A percentile compares a stretch with the other conserved stretches of the same genome.
Conservation (phyloP, 116 monocot species). For the Dioscorea cayenensis region DNA sequence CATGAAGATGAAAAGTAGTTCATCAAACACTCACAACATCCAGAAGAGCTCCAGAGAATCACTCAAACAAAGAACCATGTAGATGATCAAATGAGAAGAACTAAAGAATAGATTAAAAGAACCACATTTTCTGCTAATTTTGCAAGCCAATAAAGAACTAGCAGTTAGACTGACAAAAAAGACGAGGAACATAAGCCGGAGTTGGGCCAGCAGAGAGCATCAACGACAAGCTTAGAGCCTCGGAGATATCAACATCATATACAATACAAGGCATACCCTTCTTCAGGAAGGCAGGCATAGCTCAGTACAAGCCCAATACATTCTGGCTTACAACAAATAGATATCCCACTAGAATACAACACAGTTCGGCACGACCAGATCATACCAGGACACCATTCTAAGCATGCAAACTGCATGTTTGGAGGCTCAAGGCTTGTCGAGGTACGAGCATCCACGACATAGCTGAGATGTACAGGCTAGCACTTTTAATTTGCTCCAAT, state of each 20-base stretch:
- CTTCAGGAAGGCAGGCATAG: neutral
- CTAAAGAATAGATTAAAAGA: neutral
- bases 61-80: too few relatives aligned
- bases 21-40: too few relatives aligned
- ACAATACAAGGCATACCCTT: constrained; percentile 21
- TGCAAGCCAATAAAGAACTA: neutral
- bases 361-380: neutral
- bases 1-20: too few relatives aligned
- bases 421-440: neutral
- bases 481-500: neutral
- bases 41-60: too few relatives aligned
- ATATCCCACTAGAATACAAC: neutral
- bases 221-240: neutral
- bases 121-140: neutral
- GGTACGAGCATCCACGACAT: neutral
- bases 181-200: neutral
- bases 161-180: constrained; percentile 1
- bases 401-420: neutral
- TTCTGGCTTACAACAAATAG: constrained; percentile 12
- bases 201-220: neutral
- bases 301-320: constrained; percentile 2
- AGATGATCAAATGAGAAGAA: too few relatives aligned
- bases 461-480: neutral
- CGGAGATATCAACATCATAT: constrained; percentile 41
- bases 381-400: neutral